Evolutionary conservation across 306 rosid species (phyloP).

Genomic region (Cyclanthera cordifolia): DNA sequence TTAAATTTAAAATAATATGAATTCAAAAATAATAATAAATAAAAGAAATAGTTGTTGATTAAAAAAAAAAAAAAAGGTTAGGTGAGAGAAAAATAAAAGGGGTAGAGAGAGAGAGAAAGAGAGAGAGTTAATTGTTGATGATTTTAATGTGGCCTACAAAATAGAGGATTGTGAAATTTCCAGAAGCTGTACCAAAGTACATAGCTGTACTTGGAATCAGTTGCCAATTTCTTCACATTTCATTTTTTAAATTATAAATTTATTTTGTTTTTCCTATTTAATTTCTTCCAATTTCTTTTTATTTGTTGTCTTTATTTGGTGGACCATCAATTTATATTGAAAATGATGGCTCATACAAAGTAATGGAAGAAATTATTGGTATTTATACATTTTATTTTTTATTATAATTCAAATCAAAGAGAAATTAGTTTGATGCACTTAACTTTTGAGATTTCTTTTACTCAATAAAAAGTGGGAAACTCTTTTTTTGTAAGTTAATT

Average conservation of each 20-base stretch:
- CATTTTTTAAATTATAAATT: background rate
- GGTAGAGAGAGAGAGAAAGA: background rate
- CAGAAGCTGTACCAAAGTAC: constrained; percentile 7
- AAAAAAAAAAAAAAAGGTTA: too few relatives aligned
- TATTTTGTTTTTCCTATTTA: background rate
- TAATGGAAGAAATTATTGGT: background rate
- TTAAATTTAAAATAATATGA: too few relatives aligned
- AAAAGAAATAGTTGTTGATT: too few relatives aligned
- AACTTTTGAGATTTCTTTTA: too few relatives aligned
- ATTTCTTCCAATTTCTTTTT: background rate
- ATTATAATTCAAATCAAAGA: too few relatives aligned
- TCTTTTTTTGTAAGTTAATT: too few relatives aligned
- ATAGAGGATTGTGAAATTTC: constrained; percentile 13
- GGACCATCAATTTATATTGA: constrained; percentile 8
- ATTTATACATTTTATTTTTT: background rate
- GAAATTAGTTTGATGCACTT: too few relatives aligned
- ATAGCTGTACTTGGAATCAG: constrained; percentile 12
- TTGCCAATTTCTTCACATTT: background rate
- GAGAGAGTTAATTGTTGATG: background rate
- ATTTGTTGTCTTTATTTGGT: background rate
- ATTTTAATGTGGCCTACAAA: background rate
- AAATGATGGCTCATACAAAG: background rate
- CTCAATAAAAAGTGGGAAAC: too few relatives aligned
- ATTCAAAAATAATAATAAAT: too few relatives aligned
- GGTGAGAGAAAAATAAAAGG: background rate